These are phyloP conservation scores for Tuber calosporum DNA, from an alignment of 495 filamentous ascomycete species.

Conservation along the genomic window DNA sequence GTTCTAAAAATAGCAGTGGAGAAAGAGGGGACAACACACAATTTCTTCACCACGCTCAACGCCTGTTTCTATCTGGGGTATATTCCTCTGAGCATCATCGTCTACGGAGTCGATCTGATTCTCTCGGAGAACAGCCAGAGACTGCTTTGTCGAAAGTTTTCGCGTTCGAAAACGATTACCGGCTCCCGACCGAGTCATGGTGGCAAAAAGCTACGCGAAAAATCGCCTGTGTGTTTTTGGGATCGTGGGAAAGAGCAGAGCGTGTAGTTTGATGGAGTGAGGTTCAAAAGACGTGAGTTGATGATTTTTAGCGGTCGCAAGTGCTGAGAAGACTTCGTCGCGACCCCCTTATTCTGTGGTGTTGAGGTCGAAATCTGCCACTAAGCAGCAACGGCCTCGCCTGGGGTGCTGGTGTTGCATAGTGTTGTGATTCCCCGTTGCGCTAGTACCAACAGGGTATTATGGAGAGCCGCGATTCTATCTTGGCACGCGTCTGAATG, in stretches of 20 bases:
- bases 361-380: slow-evolving; percentile 40
- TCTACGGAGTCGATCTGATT: slow-evolving; percentile 74
- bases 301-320: slow-evolving; percentile 41
- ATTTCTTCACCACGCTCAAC: slow-evolving; percentile 96
- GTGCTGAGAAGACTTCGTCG: slow-evolving; percentile 36
- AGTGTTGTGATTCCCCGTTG: slow-evolving; percentile 18
- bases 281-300: slow-evolving; percentile 29
- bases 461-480: background rate
- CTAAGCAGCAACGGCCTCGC: slow-evolving; percentile 37
- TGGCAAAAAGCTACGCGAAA: slow-evolving; percentile 42
- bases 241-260: slow-evolving; percentile 38
- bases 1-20: slow-evolving; percentile 42
- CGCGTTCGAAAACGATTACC: slow-evolving; percentile 60
- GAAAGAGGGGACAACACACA: slow-evolving; percentile 57
- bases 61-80: slow-evolving; percentile 84
- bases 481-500: slow-evolving; percentile 18
- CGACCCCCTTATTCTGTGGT: slow-evolving; percentile 39
- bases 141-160: slow-evolving; percentile 83
- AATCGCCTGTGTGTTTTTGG: slow-evolving; percentile 37
- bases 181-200: slow-evolving; percentile 42
- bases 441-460: slow-evolving; percentile 19
- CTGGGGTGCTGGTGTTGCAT: slow-evolving; percentile 35
- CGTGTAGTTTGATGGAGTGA: slow-evolving; percentile 28
- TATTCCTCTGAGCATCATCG: slow-evolving; percentile 58
- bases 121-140: slow-evolving; percentile 77